phyloP scores from a whole-genome alignment of 108 stramenopile species.

The Skeletonema menzelii region DNA sequence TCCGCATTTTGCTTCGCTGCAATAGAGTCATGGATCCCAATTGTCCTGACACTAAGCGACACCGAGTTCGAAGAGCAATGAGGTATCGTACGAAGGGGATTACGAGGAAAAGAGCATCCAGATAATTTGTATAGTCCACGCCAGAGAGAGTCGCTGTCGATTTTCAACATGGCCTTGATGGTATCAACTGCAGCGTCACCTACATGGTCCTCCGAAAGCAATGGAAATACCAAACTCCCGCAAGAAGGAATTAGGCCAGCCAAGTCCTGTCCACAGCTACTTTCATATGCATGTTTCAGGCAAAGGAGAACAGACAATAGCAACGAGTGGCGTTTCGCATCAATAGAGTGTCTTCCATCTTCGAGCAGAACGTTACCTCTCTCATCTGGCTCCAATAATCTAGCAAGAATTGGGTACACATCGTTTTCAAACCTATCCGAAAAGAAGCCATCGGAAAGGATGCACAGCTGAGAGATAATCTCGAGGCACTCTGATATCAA shows the following conservation, averaged over 20 bases:
- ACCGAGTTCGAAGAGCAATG: neutral
- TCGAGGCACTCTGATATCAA: constrained; percentile 31
- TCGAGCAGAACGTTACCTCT: neutral
- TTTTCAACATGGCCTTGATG: constrained; percentile 41
- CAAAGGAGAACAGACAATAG: constrained; percentile 28
- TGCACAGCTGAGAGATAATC: constrained; percentile 32
- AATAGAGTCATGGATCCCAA: neutral
- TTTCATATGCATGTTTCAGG: constrained; percentile 30
- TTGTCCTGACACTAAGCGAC: neutral
- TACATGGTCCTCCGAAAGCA: constrained; percentile 26
- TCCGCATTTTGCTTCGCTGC: constrained; percentile 13
- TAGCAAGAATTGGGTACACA: constrained; percentile 41
- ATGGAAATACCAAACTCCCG: constrained; percentile 47
- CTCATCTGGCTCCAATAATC: constrained; percentile 12
- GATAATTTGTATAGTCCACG: constrained; percentile 31
- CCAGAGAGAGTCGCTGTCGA: constrained; percentile 50
- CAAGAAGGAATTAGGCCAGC: constrained; percentile 32
- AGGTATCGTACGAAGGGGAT: constrained; percentile 9
- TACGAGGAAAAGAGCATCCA: constrained; percentile 24
- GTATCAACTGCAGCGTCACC: constrained; percentile 25
- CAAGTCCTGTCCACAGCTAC: constrained; percentile 23
- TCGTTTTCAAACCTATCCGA: constrained; percentile 45
- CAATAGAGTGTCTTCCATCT: neutral
- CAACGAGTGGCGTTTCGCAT: constrained; percentile 10
- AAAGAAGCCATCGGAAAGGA: constrained; percentile 48